Base-by-base conservation (phyloP, 192 early-diverging fungal genomes). In the Podila epicladia region DNA sequence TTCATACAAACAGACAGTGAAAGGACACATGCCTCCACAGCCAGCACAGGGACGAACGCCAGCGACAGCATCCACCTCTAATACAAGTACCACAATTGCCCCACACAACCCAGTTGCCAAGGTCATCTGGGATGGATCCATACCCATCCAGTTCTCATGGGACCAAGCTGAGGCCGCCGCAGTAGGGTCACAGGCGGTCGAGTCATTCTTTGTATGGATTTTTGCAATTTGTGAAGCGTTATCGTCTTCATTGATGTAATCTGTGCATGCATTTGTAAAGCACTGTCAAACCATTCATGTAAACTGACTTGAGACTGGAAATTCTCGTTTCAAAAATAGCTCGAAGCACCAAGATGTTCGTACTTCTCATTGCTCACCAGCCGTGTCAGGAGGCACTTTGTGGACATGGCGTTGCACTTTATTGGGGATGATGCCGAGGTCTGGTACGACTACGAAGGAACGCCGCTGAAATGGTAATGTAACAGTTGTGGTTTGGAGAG, bases 401-500 rank as follows among this genome's bases (percentile, higher is more conserved):
- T 66, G 5, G 85, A 83, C 37, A 72, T 84, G 63, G 83, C 82
- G 4, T 24, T 88, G 22, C 70, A 79, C 38, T 73, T 86, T 50
- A 71, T 80, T 63, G 88, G 78, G 6, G 68, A 82, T 15, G 86
- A 86, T 67, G 82, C 84, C 4, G 87, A 91, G 20, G 85, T 94
- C 5, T 95, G 94, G 94, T 94, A 91, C 64, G 89, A 91, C 41
- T 92, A 86, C 69, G 84, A 91, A 35, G 89, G 91, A 4, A 87
- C 85, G 71, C 90, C 94, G 22, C 72, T 95, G 33, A 95, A 92
- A 73, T 95, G 94, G 94, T 91, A 88, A 73, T 68, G 17, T 32
- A 31, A 9, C 26, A 22, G 9, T 66, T 53, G 53, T n/a, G 45
- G 7, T 37, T 29, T 61, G 5, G 35, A 49, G 15, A 31, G 51